Evolutionary conservation across 139 green algal genomes (phyloP).

Genomic region (Chlamydomonas incerta): DNA sequence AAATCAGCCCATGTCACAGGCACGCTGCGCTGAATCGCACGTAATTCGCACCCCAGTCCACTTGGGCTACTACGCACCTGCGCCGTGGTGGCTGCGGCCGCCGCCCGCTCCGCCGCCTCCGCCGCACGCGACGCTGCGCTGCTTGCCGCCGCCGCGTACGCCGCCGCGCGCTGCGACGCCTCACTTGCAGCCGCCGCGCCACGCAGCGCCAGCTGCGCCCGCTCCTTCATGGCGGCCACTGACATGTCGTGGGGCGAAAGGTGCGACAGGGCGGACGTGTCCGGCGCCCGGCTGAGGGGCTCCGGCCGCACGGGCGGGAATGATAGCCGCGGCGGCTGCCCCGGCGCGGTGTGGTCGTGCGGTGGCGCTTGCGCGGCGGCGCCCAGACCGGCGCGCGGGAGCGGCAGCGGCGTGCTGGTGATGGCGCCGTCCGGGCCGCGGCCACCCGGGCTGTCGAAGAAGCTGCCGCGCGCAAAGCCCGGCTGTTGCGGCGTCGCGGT

Average conservation of each 20-base stretch:
- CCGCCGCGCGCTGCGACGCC: conserved; percentile 43
- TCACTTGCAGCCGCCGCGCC: conserved; percentile 38
- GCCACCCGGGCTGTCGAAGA: neutral
- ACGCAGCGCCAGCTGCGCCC: conserved; percentile 27
- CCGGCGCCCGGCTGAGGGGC: conserved; percentile 24
- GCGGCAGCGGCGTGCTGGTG: neutral
- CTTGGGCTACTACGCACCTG: conserved; percentile 34
- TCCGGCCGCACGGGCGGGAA: conserved; percentile 14
- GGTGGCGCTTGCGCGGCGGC: neutral
- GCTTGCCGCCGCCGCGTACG: conserved; percentile 45
- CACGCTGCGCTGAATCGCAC: too few relatives aligned
- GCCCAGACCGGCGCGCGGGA: neutral
- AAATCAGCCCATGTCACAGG: too few relatives aligned
- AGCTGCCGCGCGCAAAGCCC: neutral
- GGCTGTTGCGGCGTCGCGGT: too few relatives aligned
- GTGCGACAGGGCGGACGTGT: conserved; percentile 12
- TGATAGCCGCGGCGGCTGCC: neutral
- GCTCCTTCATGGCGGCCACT: conserved; percentile 6
- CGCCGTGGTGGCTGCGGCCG: conserved; percentile 24
- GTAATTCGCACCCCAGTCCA: too few relatives aligned
- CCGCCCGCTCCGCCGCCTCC: conserved; percentile 52
- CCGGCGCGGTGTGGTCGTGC: neutral
- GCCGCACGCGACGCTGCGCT: conserved; percentile 29
- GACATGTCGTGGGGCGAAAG: neutral
- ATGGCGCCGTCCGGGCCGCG: neutral